Base-by-base conservation (phyloP, 2,329 filamentous ascomycete genomes). In the Colletotrichum spinosum region DNA sequence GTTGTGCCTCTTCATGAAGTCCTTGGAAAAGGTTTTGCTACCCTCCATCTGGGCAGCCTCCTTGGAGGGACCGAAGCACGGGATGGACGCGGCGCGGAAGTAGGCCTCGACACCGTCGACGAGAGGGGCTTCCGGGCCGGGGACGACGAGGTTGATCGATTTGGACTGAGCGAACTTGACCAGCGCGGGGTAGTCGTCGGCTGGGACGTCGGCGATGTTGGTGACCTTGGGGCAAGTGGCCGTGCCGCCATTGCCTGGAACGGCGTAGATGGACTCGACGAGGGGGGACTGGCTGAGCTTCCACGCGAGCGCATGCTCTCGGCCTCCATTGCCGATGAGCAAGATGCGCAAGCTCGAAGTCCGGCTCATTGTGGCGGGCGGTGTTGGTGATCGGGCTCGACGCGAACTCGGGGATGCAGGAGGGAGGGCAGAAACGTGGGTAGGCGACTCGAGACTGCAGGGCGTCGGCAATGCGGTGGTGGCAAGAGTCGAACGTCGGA, bases 241-340 rank as follows among this genome's bases (percentile, higher is more conserved):
- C 38, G 90, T 92, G 37, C 91, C 91, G 55, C 90, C 91, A 76
- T 94, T 94, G 54, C 91, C 91, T 11, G 81, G 81, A 17, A 77
- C 76, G 13, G 77, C 79, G 52, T 77, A 76, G 67, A 93, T 89
- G 68, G 85, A 82, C 60, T 88, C 83, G 54, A 93, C 88, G 7
- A 79, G 81, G 8, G 84, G 79, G 2, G 89, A 91, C 74, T 91
- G 85, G 62, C 85, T 81, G 65, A 94, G 78, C 77, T 91, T 93
- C 91, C 90, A 93, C 39, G 91, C 90, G 56, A 93, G 80, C 34
- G 90, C 90, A 80, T 94, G 90, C 77, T 94, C 92, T 68, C 92
- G 86, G 57, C 90, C 91, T 67, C 92, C 92, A 70, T 90, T 91
- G 69, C 91, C 91, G 58, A 94, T 83, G 55, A 94, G 83, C 61